These are phyloP conservation scores for Pestalotiopsis sp. DNA, from an alignment of 2,329 filamentous ascomycete species.

Conservation along the genomic window DNA sequence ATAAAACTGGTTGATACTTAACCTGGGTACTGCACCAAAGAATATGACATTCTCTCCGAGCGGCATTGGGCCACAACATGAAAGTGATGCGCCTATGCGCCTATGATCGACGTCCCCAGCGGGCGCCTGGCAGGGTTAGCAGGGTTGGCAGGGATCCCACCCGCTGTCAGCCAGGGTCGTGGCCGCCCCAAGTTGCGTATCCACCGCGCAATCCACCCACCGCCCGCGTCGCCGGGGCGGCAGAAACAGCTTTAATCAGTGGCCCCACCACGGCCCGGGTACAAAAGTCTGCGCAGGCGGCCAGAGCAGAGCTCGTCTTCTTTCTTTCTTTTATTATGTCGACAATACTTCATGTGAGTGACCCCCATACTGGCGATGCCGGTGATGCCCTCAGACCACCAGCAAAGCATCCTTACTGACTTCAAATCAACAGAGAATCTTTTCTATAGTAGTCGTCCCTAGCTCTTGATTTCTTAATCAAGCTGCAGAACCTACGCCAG, in stretches of 20 bases:
- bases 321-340: conserved; percentile 58
- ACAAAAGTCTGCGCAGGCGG: not conserved
- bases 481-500: conserved; percentile 95
- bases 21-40: too few relatives aligned
- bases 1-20: too few relatives aligned
- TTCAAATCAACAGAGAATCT: conserved; percentile 68
- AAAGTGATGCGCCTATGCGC: too few relatives aligned
- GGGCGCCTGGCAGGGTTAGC: not conserved
- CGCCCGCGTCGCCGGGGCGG: not conserved
- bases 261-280: not conserved
- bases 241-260: conserved; percentile 1
- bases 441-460: conserved; percentile 95
- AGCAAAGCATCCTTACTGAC: not conserved
- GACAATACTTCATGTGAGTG: conserved; percentile 47
- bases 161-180: not conserved
- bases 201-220: not conserved
- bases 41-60: too few relatives aligned
- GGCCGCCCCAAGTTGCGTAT: not conserved
- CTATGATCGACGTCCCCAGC: too few relatives aligned
- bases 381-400: conserved; percentile 31
- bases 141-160: not conserved
- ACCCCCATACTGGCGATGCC: conserved; percentile 16
- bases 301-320: conserved; percentile 3
- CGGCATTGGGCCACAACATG: too few relatives aligned
- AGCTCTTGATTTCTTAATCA: conserved; percentile 86